Evolutionary conservation across 768 basidiomycete genomes (phyloP).

Genomic region (Trametes cingulata): DNA sequence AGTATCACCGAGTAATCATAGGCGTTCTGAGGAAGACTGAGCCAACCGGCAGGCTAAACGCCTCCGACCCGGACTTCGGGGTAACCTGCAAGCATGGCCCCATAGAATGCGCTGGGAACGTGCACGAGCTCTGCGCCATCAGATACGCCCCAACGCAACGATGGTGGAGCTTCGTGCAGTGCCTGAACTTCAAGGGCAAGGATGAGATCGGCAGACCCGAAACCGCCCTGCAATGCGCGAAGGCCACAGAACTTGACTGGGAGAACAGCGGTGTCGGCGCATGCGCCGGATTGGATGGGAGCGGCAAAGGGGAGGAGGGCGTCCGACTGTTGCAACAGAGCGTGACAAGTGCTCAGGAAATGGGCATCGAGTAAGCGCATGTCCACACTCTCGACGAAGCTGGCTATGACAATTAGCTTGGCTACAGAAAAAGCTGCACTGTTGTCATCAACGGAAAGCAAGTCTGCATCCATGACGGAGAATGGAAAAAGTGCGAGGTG

Average conservation of each 20-base stretch:
- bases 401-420: slow-evolving; percentile 3
- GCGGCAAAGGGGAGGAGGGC: slow-evolving; percentile 64
- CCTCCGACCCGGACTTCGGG: slow-evolving; percentile 72
- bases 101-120: slow-evolving; percentile 84
- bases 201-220: slow-evolving; percentile 64
- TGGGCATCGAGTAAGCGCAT: slow-evolving; percentile 57
- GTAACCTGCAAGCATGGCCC: slow-evolving; percentile 79
- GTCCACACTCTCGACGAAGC: background rate
- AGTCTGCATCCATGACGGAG: slow-evolving; percentile 75
- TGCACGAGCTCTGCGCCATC: slow-evolving; percentile 82
- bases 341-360: slow-evolving; percentile 40
- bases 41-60: slow-evolving; percentile 48
- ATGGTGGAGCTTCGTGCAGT: slow-evolving; percentile 86
- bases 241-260: slow-evolving; percentile 69
- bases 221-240: slow-evolving; percentile 67
- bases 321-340: slow-evolving; percentile 64
- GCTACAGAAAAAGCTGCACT: slow-evolving; percentile 79
- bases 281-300: slow-evolving; percentile 65
- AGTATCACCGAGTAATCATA: slow-evolving; percentile 28
- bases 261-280: slow-evolving; percentile 50
- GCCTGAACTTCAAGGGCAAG: slow-evolving; percentile 72
- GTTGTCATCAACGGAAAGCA: slow-evolving; percentile 68
- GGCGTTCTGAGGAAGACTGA: background rate
- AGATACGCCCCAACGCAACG: slow-evolving; percentile 53
- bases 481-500: slow-evolving; percentile 82